Evolutionary conservation across 306 rosid species (phyloP).

Genomic region (Albizia julibrissin): DNA sequence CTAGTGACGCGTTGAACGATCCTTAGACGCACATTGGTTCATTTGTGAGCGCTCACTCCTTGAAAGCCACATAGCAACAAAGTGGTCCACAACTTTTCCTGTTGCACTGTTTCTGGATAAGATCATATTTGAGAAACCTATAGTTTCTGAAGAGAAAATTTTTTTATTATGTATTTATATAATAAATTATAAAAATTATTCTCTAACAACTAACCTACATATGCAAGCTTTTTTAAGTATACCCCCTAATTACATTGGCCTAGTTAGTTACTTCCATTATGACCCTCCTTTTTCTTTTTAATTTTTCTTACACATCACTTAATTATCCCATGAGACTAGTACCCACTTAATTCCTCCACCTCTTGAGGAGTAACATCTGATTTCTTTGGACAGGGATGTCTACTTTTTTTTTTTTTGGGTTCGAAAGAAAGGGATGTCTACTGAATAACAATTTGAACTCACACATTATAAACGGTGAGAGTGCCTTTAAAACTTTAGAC

Average conservation of each 20-base stretch:
- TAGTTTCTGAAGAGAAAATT: no score
- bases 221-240: background rate
- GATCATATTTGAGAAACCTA: no score
- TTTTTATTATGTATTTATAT: no score
- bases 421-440: background rate
- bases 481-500: background rate
- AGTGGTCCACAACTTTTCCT: conserved; percentile 16
- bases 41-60: background rate
- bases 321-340: no score
- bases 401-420: no score
- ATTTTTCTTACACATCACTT: background rate
- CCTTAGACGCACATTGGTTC: background rate
- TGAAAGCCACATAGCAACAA: background rate
- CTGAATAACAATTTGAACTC: background rate
- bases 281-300: background rate
- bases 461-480: background rate
- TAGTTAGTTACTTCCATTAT: background rate
- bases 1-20: background rate
- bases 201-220: no score
- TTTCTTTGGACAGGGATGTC: background rate
- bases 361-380: background rate
- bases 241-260: background rate
- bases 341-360: background rate
- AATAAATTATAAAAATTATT: no score
- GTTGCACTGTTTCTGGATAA: conserved; percentile 17